Evolutionary conservation across 768 basidiomycete genomes (phyloP), one percentile per base, ranked within the genome.

Genomic region (Kwoniella heveanensis): DNA sequence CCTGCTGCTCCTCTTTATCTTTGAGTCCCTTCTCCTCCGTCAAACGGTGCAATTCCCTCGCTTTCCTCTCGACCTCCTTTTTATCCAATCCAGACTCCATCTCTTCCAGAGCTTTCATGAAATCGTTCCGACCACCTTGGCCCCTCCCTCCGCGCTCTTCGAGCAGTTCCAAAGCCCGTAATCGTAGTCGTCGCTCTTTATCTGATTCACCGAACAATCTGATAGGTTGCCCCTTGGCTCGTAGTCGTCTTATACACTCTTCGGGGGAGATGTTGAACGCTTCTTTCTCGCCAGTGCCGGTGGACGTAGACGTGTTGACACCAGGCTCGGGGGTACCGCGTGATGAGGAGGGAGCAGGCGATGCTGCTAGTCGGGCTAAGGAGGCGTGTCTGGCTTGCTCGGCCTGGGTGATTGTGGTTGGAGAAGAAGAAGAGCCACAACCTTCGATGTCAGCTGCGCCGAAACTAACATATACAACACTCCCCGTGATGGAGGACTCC

Each of bases 151-250:
- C 72, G 24, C 72, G 54, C 81, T 93, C 91, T 75, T 99, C 96
- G 59, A 97, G 90, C 37, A 99, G 86, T 77, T 99, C 96, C 17
- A 99, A 83, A 0, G 96, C 95, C 55, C 96, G 86, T 15, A 99
- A 82, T 15, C 96, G 87, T 15, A 97, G 81, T 30, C 93, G 83
- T 10, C 96, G 85, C 26, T 97, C 96, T 82, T 93, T 92, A 82
- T 99, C 96, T 0, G 88, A 87, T 79, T 99, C 96, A 30, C 88
- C 96, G 74, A 99, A 99, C 9, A 99, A 82, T 27, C 92, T 86
- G 65, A 98, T 90, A 3, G 96, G 96, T 77, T 98, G 94, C 24
- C 90, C 92, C 77, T 96, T 95, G 25, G 85, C 83, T 50, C 96
- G 88, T 15, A 99, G 85, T 22, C 96, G 86, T 9, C 91, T 88